Base-by-base conservation (phyloP, 768 basidiomycete species). In the Phallus indusiatus region DNA sequence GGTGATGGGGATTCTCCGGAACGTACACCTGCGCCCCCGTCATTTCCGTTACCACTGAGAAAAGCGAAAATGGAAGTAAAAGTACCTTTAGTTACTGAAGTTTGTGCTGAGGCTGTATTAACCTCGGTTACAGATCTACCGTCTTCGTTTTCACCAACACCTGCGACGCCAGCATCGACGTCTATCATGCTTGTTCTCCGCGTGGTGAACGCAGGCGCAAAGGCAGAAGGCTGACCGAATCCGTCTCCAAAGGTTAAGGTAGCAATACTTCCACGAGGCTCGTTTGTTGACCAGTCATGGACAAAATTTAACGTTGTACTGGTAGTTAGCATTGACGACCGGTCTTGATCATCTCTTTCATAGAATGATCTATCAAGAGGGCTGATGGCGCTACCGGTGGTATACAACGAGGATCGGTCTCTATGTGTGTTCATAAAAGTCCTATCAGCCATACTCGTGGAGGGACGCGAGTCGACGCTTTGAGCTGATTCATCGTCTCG, bases 301-400 rank as follows among this genome's bases (percentile, higher is more conserved):
- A 28, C 3, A 67, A 62, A 1, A 69, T 71, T 67, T 64, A 68
- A 68, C 51, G 68, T 53, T 62, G 68, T 66, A 58, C 68, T 72
- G 6, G 62, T 67, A 35, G 62, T 0, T 16, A 66, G 68, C 33
- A 62, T 70, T 4, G 88, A 88, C 0, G 84, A 80, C 61, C 85
- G 83, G 28, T 86, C 86, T 20, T 89, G 78, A 22, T 83, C 86
- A 17, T 28, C 37, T 33, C 82, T 84, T 5, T 75, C 68, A 36
- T n/a, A 12, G 42, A 14, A 42, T 42, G n/a, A 14, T n/a, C 14
- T 14, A n/a, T 42, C 42, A 12, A 14, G 42, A n/a, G n/a, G 14
- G 42, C 42, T 42, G 14, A 42, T 42, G n/a, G 42, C 28, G 28
- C 28, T 6, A 72, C 65, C 14, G 73, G 72, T 36, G 66, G 70